Conservation (phyloP, 129 eudicot genomes). For the Flaveria linearis region DNA sequence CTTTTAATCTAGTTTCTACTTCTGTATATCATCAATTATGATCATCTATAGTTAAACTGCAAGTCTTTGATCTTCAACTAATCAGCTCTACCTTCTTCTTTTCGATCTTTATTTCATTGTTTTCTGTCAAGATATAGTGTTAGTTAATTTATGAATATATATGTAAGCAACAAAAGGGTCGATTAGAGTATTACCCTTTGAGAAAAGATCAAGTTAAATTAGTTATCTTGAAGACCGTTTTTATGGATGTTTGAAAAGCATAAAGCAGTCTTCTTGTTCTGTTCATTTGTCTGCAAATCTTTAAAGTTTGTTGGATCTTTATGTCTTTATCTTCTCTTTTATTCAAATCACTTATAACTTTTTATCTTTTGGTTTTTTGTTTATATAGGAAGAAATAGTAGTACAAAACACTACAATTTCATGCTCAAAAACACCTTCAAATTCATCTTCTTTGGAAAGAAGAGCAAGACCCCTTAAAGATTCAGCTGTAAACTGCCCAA, state of each 20-base stretch:
- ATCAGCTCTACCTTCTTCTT: neutral
- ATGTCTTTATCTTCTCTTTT: constrained; percentile 40
- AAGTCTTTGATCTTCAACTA: constrained; percentile 18
- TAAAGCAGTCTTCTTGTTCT: constrained; percentile 40
- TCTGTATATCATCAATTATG: neutral
- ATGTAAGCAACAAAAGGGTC: constrained; percentile 22
- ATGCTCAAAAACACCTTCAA: constrained; percentile 38
- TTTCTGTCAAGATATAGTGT: constrained; percentile 11
- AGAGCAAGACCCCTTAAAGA: constrained; percentile 65
- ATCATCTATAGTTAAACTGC: neutral
- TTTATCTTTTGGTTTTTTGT: constrained; percentile 26
- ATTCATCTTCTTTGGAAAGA: constrained; percentile 52
- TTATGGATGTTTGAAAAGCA: constrained; percentile 35
- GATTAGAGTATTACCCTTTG: constrained; percentile 2
- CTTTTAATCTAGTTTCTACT: neutral
- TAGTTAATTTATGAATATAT: constrained; percentile 10
- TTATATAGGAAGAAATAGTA: constrained; percentile 52
- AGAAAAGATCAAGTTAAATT: constrained; percentile 34
- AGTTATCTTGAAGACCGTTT: constrained; percentile 33
- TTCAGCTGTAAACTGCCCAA: constrained; percentile 75
- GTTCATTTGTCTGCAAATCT: constrained; percentile 41
- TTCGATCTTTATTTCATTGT: neutral
- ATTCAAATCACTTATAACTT: constrained; percentile 22
- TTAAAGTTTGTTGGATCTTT: constrained; percentile 41
- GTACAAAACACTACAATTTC: constrained; percentile 38